A percentile compares a stretch with the other conserved stretches of the same genome.
phyloP scores from a whole-genome alignment of 2,329 filamentous ascomycete species.

The Septoria linicola region DNA sequence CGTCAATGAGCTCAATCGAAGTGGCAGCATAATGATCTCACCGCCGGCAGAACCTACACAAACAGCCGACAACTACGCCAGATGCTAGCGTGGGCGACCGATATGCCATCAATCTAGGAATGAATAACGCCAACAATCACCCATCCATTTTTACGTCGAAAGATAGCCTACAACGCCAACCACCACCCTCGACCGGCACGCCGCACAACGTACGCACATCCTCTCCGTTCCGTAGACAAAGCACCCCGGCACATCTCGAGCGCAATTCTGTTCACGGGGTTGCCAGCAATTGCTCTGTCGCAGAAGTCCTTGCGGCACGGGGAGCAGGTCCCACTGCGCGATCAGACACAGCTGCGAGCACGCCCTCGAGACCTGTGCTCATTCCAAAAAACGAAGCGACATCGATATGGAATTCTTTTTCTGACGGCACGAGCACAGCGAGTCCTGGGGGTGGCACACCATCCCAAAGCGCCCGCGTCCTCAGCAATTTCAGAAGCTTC shows the following conservation, averaged over 20 bases:
- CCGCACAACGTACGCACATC: constrained; percentile 20
- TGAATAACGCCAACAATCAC: constrained; percentile 20
- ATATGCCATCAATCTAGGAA: constrained; percentile 19
- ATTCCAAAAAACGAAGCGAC: not conserved
- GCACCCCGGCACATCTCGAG: constrained; percentile 12
- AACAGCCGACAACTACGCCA: not conserved
- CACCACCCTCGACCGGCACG: constrained; percentile 3
- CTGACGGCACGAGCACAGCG: constrained; percentile 8
- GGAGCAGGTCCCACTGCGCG: too few species aligned
- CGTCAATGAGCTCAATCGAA: too few species aligned
- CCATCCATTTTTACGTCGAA: constrained; percentile 26
- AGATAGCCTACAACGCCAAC: constrained; percentile 16
- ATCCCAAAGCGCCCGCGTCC: not conserved
- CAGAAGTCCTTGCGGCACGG: not conserved
- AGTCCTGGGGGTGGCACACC: not conserved
- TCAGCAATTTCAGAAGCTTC: constrained; percentile 6
- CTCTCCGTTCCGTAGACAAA: constrained; percentile 24
- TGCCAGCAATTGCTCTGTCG: not conserved
- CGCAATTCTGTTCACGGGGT: not conserved
- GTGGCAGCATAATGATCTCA: constrained; percentile 2
- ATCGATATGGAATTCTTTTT: constrained; percentile 28
- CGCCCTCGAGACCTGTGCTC: not conserved
- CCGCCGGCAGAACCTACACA: constrained; percentile 5
- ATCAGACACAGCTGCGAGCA: too few species aligned
- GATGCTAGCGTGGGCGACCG: constrained; percentile 1